phyloP scores from a whole-genome alignment of 345 rosid species.

The Syzygium aromaticum region DNA sequence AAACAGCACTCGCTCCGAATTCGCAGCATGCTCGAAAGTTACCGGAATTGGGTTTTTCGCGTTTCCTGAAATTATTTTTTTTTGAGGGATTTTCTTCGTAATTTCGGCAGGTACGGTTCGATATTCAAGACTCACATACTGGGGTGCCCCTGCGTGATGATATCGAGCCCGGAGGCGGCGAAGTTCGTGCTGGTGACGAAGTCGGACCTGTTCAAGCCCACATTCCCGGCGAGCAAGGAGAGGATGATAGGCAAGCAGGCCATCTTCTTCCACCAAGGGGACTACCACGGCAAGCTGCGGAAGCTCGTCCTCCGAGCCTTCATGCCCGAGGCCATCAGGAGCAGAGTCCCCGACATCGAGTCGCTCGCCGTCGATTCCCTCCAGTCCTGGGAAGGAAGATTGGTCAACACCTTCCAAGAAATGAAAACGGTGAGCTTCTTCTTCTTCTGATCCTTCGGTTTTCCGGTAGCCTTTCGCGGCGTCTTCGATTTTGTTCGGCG shows the following conservation, averaged over 20 bases:
- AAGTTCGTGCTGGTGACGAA: conserved; percentile 39
- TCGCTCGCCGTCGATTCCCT: conserved; percentile 21
- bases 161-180: conserved; percentile 39
- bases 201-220: conserved; percentile 45
- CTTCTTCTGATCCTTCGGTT: background rate
- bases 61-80: background rate
- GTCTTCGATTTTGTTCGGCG: background rate
- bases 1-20: background rate
- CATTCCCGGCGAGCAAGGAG: conserved; percentile 46
- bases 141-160: conserved; percentile 45
- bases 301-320: conserved; percentile 35
- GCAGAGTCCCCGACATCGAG: conserved; percentile 28
- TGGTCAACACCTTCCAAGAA: conserved; percentile 33
- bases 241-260: conserved; percentile 38
- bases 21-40: background rate
- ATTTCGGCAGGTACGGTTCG: conserved; percentile 26
- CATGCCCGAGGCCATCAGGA: conserved; percentile 15
- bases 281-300: conserved; percentile 27
- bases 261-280: conserved; percentile 44
- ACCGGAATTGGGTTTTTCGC: background rate
- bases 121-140: conserved; percentile 48
- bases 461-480: background rate
- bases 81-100: background rate
- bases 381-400: conserved; percentile 11
- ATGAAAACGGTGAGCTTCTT: conserved; percentile 30